Evolutionary conservation across 2,329 filamentous ascomycete genomes (phyloP).

Genomic region (Seiridium cupressi): DNA sequence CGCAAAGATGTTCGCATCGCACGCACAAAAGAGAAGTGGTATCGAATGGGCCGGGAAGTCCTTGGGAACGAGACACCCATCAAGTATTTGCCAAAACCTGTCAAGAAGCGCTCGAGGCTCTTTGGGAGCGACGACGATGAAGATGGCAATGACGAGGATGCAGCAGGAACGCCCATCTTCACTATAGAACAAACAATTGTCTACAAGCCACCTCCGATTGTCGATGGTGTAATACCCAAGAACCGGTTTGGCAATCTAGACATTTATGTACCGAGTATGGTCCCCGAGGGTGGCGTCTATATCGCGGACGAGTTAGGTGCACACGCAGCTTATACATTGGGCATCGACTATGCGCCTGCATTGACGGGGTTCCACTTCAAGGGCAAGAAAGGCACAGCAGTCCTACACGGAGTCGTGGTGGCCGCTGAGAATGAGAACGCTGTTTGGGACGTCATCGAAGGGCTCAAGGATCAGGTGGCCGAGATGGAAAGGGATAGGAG

Average conservation of each 20-base stretch:
- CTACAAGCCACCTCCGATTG: constrained; percentile 75
- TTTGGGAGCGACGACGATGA: constrained; percentile 36
- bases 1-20: constrained; percentile 77
- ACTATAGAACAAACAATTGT: constrained; percentile 65
- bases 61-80: constrained; percentile 76
- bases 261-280: constrained; percentile 88
- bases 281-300: constrained; percentile 78
- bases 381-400: constrained; percentile 80
- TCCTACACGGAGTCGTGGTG: constrained; percentile 76
- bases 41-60: constrained; percentile 78
- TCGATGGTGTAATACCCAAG: constrained; percentile 75
- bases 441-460: constrained; percentile 65
- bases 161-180: constrained; percentile 56
- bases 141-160: constrained; percentile 37
- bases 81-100: constrained; percentile 64
- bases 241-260: constrained; percentile 96
- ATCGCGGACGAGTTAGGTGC: constrained; percentile 59
- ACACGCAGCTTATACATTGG: constrained; percentile 71
- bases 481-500: constrained; percentile 63
- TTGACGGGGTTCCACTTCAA: constrained; percentile 88
- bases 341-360: constrained; percentile 84
- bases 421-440: constrained; percentile 71
- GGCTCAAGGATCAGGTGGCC: constrained; percentile 63
- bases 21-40: constrained; percentile 85
- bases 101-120: constrained; percentile 29